Base-by-base conservation (phyloP, 768 basidiomycete species). In the Tricholoma sp. region DNA sequence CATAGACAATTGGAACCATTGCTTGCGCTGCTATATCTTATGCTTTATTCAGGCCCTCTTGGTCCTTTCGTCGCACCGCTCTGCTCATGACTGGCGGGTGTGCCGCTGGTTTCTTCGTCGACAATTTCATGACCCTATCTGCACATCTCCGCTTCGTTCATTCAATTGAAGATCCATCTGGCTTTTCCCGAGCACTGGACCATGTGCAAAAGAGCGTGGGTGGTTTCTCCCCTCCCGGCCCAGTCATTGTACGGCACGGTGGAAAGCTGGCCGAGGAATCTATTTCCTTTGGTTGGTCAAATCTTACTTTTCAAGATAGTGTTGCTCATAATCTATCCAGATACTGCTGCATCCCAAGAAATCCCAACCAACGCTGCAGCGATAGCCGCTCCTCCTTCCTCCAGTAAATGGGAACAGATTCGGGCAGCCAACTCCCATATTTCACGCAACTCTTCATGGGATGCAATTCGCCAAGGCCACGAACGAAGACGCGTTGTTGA, bases 401-500 rank as follows among this genome's bases (percentile, higher is more conserved):
- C 56, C 36, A 80, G 70, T 52, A 80, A 74, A 57, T 90, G 88
- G 88, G 85, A 87, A 33, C 78, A 84, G 58, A 84, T 90, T 48
- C 82, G 87, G 53, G 72, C 74, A 44, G 79, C 72, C 32, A 85
- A 85, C 57, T 59, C 66, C 48, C 72, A 71, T 13, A 68, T 72
- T 17, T 71, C 68, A 31, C 56, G 69, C 13, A 74, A 68, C 36
- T 88, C 88, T 17, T 75, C 85, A 3, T 89, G 88, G 88, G 88
- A 89, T 61, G 66, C 71, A 24, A 73, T 90, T 18, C 82, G 88
- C 32, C 84, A 87, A 65, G 74, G 73, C 48, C 76, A 85, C 58
- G 78, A 80, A 65, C 75, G 72, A 58, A 55, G 63, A 8, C 57
- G 69, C 55, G 54, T 74, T 50, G 57, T 61, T 34, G 56, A 59